Conservation (phyloP, 371 early-diverging fungal genomes). For the Nematocida sp. region DNA sequence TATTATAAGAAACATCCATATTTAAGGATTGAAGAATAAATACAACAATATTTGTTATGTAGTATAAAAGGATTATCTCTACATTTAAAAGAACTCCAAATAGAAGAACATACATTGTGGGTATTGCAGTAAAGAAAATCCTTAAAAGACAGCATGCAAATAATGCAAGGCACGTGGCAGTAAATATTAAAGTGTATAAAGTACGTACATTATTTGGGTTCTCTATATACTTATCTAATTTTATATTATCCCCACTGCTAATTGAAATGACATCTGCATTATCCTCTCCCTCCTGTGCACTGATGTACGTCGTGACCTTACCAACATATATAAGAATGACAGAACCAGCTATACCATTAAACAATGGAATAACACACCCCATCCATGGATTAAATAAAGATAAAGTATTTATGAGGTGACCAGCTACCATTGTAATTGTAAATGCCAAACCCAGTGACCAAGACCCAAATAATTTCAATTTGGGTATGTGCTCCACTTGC, state of each 20-base stretch:
- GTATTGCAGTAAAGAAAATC: constrained; percentile 7
- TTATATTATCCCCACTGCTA: not conserved
- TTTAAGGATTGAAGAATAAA: not conserved
- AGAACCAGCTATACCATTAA: constrained; percentile 45
- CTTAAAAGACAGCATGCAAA: not conserved
- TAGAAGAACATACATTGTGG: constrained; percentile 1
- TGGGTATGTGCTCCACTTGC: not conserved
- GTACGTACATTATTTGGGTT: constrained; percentile 31
- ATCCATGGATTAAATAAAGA: constrained; percentile 20
- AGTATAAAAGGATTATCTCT: constrained; percentile 36
- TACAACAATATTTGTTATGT: constrained; percentile 26
- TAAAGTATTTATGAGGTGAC: constrained; percentile 13
- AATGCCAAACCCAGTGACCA: constrained; percentile 35
- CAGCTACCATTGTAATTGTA: constrained; percentile 35
- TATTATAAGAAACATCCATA: constrained; percentile 25
- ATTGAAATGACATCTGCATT: not conserved
- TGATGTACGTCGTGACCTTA: constrained; percentile 30
- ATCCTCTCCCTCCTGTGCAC: not conserved
- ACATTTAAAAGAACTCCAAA: constrained; percentile 23
- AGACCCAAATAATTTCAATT: constrained; percentile 24
- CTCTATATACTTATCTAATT: not conserved
- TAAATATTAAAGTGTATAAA: constrained; percentile 22
- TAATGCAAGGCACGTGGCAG: constrained; percentile 1
- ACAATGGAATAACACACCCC: constrained; percentile 42
- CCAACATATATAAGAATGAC: constrained; percentile 45